phyloP scores from a whole-genome alignment of 2,329 filamentous ascomycete genomes.

The Neofusicoccum cordaticola region DNA sequence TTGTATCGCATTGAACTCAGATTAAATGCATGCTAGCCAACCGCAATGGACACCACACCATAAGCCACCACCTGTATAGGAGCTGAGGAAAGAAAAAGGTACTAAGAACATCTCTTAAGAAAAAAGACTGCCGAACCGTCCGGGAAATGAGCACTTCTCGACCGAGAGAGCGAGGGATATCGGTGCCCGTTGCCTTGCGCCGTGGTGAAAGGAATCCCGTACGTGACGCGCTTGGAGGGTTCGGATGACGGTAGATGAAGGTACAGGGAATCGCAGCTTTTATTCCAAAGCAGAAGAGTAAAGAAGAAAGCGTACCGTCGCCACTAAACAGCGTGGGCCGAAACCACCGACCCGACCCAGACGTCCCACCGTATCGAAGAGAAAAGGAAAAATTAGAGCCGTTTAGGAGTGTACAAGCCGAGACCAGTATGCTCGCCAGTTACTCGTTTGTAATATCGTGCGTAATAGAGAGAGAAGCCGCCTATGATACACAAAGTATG shows the following conservation, averaged over 20 bases:
- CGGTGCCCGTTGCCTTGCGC: conserved; percentile 15
- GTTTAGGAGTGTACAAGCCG: conserved; percentile 18
- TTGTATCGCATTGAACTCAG: conserved; percentile 13
- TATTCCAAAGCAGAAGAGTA: conserved; percentile 18
- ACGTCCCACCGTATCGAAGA: conserved; percentile 15
- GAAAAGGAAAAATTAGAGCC: conserved; percentile 17
- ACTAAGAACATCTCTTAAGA: conserved; percentile 15
- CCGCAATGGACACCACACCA: conserved; percentile 14
- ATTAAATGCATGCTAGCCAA: conserved; percentile 17
- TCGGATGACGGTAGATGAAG: conserved; percentile 16
- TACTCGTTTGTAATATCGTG: conserved; percentile 18
- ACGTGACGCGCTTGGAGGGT: conserved; percentile 12
- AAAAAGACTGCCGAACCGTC: conserved; percentile 17
- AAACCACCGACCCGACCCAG: conserved; percentile 17
- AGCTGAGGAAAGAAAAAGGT: conserved; percentile 16
- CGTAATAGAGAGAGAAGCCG: conserved; percentile 13
- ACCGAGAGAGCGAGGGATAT: conserved; percentile 16
- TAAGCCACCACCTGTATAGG: conserved; percentile 16
- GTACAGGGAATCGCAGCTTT: conserved; percentile 18
- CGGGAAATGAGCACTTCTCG: conserved; percentile 14
- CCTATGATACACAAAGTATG: conserved; percentile 14
- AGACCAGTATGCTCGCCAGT: conserved; percentile 17
- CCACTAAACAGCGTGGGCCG: conserved; percentile 14
- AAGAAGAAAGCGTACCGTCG: conserved; percentile 14
- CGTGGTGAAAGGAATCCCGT: conserved; percentile 13